Evolutionary conservation across 768 basidiomycete species (phyloP).

Genomic region (Sarcomyxa edulis): DNA sequence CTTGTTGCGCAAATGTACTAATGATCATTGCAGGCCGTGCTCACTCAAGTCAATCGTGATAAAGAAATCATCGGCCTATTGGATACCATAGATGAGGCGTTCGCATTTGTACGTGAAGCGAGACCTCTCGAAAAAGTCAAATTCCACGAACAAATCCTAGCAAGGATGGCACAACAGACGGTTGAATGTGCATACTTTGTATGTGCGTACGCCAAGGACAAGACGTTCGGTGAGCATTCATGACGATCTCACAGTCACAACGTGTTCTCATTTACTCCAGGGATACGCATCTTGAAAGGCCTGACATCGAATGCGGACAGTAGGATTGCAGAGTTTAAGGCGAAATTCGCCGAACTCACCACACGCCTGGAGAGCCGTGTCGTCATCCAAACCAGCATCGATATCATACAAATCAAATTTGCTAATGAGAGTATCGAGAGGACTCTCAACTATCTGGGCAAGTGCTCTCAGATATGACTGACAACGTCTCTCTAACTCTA

Average conservation of each 20-base stretch:
- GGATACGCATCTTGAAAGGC: neutral
- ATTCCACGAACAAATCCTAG: conserved; percentile 12
- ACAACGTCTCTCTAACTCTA: no score
- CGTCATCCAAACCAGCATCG: conserved; percentile 3
- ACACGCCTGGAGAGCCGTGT: neutral
- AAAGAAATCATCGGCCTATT: neutral
- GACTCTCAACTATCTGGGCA: no score
- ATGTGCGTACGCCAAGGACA: conserved; percentile 16
- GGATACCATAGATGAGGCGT: conserved; percentile 1
- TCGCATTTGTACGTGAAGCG: conserved; percentile 2
- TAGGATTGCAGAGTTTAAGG: conserved; percentile 3
- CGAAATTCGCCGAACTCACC: conserved; percentile 4
- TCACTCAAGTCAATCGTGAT: conserved; percentile 3
- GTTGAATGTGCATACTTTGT: conserved; percentile 25
- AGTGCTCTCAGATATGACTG: no score
- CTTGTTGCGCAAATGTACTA: no score
- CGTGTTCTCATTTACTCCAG: neutral
- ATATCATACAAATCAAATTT: conserved; percentile 3
- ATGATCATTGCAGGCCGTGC: conserved; percentile 3
- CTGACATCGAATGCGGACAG: neutral
- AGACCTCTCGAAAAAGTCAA: conserved; percentile 7
- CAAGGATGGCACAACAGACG: conserved; percentile 16
- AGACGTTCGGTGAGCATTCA: conserved; percentile 12
- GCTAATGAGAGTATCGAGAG: no score
- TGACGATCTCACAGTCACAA: neutral